Conservation (phyloP, 169 alveolate species). For the Cryptosporidium viatorum region DNA sequence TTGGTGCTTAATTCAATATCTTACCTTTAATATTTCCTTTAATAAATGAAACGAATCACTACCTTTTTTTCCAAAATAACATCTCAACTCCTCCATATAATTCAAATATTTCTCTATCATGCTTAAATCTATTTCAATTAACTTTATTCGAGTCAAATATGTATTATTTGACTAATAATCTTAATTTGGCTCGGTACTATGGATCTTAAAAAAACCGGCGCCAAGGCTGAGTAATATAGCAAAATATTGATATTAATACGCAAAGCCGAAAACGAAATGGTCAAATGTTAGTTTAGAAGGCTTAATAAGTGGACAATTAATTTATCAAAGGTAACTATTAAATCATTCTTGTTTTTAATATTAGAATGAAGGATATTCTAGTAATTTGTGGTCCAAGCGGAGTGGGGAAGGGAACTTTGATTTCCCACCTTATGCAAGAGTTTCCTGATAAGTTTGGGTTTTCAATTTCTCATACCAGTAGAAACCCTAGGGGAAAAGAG, state of each 20-base stretch:
- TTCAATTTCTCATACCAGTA: constrained; percentile 83
- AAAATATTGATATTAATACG: background rate
- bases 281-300: background rate
- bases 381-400: constrained; percentile 86
- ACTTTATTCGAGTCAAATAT: background rate
- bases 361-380: constrained; percentile 38
- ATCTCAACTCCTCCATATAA: background rate
- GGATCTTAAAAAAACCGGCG: constrained; percentile 41
- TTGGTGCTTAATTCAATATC: background rate
- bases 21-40: constrained; percentile 38
- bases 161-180: background rate
- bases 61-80: constrained; percentile 2
- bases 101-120: constrained; percentile 8
- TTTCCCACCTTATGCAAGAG: constrained; percentile 73
- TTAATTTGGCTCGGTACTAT: background rate
- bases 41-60: constrained; percentile 3
- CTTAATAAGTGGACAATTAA: background rate
- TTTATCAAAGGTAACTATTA: background rate
- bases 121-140: background rate
- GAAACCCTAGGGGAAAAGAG: constrained; percentile 84
- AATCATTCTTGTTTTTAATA: background rate
- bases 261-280: background rate
- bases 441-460: constrained; percentile 81
- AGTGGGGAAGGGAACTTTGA: constrained; percentile 84
- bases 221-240: background rate